phyloP scores from a whole-genome alignment of 208 protist genomes.

The Kentomonas sorsogonicus region DNA sequence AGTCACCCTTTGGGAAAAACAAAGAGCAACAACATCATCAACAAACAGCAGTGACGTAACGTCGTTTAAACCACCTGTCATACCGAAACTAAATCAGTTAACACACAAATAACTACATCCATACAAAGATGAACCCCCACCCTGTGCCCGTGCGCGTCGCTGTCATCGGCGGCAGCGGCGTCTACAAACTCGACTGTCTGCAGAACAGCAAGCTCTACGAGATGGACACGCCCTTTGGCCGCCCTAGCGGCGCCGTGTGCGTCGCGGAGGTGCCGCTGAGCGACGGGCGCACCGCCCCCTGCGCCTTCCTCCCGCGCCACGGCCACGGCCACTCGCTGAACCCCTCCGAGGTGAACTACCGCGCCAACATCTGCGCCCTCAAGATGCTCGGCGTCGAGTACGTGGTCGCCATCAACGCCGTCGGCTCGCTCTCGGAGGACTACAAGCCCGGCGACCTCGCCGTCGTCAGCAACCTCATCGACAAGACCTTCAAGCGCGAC shows the following conservation, averaged over 20 bases:
- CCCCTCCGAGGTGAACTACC: conserved; percentile 87
- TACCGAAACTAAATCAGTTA: conserved; percentile 1
- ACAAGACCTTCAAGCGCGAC: conserved; percentile 63
- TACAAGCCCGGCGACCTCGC: conserved; percentile 83
- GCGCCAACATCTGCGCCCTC: conserved; percentile 90
- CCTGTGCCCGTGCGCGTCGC: conserved; percentile 39
- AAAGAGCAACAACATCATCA: background rate
- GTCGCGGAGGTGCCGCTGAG: conserved; percentile 47
- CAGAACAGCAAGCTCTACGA: conserved; percentile 41
- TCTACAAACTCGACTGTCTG: conserved; percentile 72
- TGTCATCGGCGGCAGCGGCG: conserved; percentile 86
- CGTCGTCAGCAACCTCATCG: conserved; percentile 87
- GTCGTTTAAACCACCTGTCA: background rate
- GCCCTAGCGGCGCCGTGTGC: conserved; percentile 52
- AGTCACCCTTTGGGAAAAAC: background rate
- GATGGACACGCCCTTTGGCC: conserved; percentile 85
- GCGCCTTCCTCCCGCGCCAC: conserved; percentile 87
- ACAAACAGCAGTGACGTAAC: background rate
- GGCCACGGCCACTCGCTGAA: conserved; percentile 64
- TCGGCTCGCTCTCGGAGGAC: conserved; percentile 72
- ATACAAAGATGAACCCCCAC: conserved; percentile 50
- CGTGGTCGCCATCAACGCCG: conserved; percentile 81
- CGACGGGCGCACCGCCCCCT: conserved; percentile 18
- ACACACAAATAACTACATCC: background rate
- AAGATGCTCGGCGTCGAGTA: conserved; percentile 85